Conservation (phyloP, 495 filamentous ascomycete genomes). For the Annulohypoxylon bovei region DNA sequence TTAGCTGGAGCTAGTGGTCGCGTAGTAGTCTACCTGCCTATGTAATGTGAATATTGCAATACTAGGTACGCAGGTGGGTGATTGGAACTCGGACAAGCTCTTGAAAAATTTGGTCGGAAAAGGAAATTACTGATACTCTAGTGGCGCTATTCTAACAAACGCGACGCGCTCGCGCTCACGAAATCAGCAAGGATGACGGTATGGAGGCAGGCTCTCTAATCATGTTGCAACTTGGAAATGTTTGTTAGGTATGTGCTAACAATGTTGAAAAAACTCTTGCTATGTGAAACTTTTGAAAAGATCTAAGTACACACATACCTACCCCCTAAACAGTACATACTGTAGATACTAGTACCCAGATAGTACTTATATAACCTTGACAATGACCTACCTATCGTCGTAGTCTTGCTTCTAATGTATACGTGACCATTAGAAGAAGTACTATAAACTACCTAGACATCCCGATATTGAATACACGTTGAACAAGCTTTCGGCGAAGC, state of each 20-base stretch:
- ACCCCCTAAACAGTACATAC: no score
- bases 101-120: slow-evolving; percentile 22
- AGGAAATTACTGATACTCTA: slow-evolving; percentile 28
- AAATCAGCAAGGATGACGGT: not conserved
- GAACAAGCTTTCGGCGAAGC: not conserved
- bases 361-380: no score
- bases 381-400: not conserved
- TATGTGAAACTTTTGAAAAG: not conserved
- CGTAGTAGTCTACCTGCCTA: not conserved
- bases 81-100: slow-evolving; percentile 22
- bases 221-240: not conserved
- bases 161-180: slow-evolving; percentile 13
- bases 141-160: slow-evolving; percentile 17
- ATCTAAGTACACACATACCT: not conserved
- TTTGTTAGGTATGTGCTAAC: no score
- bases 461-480: not conserved
- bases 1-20: not conserved
- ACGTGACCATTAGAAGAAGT: not conserved
- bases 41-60: not conserved
- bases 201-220: not conserved
- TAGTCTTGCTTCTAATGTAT: not conserved
- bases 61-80: not conserved
- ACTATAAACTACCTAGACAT: not conserved
- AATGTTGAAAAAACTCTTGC: no score
- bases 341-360: no score